phyloP scores from a whole-genome alignment of 23 red algal genomes.

The Gracilaria vermiculophylla region DNA sequence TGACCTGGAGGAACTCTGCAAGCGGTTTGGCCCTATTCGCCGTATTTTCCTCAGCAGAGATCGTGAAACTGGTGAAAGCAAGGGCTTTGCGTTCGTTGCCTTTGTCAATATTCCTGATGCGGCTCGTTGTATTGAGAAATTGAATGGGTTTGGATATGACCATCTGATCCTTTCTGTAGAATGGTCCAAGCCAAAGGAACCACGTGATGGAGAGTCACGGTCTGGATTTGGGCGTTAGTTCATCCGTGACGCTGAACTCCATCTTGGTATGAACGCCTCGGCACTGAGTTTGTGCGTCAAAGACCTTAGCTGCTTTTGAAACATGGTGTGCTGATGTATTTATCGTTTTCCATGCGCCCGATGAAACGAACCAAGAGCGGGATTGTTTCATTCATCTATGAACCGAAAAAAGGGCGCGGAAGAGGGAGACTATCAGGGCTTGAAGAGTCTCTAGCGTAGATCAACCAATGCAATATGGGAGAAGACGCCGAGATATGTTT shows the following conservation, averaged over 20 bases:
- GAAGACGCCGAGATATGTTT: too few species aligned
- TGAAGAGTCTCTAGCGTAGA: too few species aligned
- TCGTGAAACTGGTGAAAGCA: slow-evolving; percentile 85
- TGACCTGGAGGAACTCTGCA: slow-evolving; percentile 88
- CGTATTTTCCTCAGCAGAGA: slow-evolving; percentile 93
- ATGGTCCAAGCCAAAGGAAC: slow-evolving; percentile 93
- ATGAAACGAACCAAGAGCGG: too few species aligned
- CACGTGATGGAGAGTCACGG: slow-evolving; percentile 53
- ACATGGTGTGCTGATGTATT: too few species aligned
- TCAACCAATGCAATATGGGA: too few species aligned
- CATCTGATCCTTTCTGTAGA: slow-evolving; percentile 96
- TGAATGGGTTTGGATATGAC: slow-evolving; percentile 95
- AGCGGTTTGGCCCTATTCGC: slow-evolving; percentile 78
- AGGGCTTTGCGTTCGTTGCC: slow-evolving; percentile 96
- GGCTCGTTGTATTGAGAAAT: slow-evolving; percentile 79
- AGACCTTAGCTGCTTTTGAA: background rate
- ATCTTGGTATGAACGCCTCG: background rate
- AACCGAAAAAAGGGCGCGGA: too few species aligned
- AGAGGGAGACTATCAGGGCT: too few species aligned
- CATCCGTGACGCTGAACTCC: background rate
- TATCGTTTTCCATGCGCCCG: too few species aligned
- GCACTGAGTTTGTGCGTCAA: background rate
- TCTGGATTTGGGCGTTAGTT: slow-evolving; percentile 13
- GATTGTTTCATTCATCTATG: too few species aligned
- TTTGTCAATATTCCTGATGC: slow-evolving; percentile 74